These are phyloP conservation scores for Populus tremula DNA, from an alignment of 345 rosid genomes.

Conservation along the genomic window DNA sequence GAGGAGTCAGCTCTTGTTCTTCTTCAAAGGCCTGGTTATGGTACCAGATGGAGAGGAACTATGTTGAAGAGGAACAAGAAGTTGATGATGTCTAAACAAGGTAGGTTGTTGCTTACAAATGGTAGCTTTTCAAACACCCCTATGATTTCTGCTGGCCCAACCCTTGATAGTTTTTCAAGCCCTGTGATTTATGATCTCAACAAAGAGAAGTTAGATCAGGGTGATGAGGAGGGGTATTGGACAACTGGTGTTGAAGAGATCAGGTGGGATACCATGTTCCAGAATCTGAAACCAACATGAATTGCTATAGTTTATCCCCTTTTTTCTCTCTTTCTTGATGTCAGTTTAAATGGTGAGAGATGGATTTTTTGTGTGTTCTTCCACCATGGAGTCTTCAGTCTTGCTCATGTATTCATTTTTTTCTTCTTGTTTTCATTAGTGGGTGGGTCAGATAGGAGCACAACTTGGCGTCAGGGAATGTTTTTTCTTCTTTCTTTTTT, in stretches of 20 bases:
- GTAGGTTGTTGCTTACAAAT: constrained; percentile 59
- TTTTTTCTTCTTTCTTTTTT: no score
- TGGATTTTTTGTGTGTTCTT: constrained; percentile 51
- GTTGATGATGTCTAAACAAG: constrained; percentile 39
- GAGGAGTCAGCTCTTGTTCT: constrained; percentile 55
- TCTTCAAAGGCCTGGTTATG: constrained; percentile 39
- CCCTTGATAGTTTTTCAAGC: constrained; percentile 43
- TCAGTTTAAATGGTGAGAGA: constrained; percentile 51
- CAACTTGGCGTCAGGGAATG: constrained; percentile 13
- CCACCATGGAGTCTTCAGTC: constrained; percentile 37
- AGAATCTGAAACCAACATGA: constrained; percentile 85
- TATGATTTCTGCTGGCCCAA: constrained; percentile 25
- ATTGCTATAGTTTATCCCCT: not conserved
- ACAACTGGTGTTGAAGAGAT: constrained; percentile 53
- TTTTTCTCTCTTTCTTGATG: not conserved
- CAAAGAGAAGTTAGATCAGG: constrained; percentile 29
- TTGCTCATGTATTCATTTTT: constrained; percentile 8
- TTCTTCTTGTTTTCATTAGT: constrained; percentile 9
- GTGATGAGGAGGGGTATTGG: constrained; percentile 45
- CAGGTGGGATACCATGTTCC: constrained; percentile 95
- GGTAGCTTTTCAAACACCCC: constrained; percentile 41
- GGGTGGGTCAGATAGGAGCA: constrained; percentile 33
- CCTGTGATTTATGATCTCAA: constrained; percentile 44
- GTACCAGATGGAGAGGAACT: constrained; percentile 51
- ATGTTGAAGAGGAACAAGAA: constrained; percentile 74